Evolutionary conservation across 31 red algal species (phyloP).

Genomic region (Porphyra umbilicalis): DNA sequence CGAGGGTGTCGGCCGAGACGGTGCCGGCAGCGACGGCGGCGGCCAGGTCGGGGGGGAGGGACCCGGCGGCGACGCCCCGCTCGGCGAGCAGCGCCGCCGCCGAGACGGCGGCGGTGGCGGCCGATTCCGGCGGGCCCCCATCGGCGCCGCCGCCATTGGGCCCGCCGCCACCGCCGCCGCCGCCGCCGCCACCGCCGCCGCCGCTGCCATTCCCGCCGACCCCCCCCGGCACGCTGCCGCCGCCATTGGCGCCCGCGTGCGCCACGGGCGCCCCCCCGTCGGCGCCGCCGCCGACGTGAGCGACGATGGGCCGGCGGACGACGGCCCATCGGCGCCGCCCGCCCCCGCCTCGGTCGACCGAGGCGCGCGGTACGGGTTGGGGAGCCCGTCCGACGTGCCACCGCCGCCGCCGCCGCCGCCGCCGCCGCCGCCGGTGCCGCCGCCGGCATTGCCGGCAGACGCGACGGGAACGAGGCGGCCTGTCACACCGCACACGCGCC

Average conservation of each 20-base stretch:
- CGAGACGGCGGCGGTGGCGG: not conserved
- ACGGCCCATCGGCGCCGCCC: too few relatives aligned
- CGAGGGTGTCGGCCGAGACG: conserved; percentile 19
- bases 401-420: too few relatives aligned
- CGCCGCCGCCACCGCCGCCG: conserved; percentile 12
- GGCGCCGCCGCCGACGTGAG: not conserved
- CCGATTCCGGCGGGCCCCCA: conserved; percentile 1
- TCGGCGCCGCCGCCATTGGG: not conserved
- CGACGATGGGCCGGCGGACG: too few relatives aligned
- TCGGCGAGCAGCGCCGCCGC: not conserved
- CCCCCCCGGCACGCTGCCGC: too few relatives aligned
- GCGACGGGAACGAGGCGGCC: too few relatives aligned
- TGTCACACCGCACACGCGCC: too few relatives aligned
- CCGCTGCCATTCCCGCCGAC: not conserved
- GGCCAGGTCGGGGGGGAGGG: conserved; percentile 33
- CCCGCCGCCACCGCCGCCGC: conserved; percentile 14
- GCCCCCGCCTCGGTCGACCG: too few relatives aligned
- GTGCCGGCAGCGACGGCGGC: conserved; percentile 18
- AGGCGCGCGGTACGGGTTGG: too few relatives aligned
- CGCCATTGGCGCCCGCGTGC: not conserved
- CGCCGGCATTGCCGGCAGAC: too few relatives aligned
- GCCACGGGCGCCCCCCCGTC: not conserved
- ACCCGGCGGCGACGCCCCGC: not conserved
- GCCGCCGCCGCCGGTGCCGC: too few relatives aligned
- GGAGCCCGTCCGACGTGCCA: too few relatives aligned